phyloP scores from a whole-genome alignment of 2,329 filamentous ascomycete species.

The Claviceps quebecensis region DNA sequence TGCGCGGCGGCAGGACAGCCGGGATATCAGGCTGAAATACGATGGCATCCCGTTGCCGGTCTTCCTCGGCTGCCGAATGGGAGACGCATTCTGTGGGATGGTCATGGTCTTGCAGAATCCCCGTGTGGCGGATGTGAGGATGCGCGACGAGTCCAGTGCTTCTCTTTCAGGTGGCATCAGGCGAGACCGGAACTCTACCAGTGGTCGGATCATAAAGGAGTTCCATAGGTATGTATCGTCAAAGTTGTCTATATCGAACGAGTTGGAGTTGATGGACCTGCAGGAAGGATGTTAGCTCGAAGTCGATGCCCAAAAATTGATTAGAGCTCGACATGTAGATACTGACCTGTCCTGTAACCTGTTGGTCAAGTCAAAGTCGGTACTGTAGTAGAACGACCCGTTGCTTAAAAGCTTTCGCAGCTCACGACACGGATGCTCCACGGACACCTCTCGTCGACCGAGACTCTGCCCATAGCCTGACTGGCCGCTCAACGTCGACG shows the following conservation, averaged over 20 bases:
- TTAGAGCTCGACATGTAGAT: background rate
- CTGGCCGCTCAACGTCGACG: constrained; percentile 32
- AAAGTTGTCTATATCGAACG: constrained; percentile 83
- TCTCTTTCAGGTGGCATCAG: constrained; percentile 61
- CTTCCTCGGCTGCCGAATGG: constrained; percentile 46
- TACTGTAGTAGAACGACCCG: constrained; percentile 94
- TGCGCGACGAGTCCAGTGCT: constrained; percentile 71
- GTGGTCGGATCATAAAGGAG: constrained; percentile 90
- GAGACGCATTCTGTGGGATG: constrained; percentile 63
- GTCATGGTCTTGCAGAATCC: constrained; percentile 83
- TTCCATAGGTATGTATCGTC: constrained; percentile 95
- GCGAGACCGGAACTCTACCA: constrained; percentile 77
- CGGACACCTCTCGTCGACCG: constrained; percentile 51
- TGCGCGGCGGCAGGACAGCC: constrained; percentile 78
- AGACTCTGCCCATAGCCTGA: constrained; percentile 26
- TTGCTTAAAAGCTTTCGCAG: constrained; percentile 85
- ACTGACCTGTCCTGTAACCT: constrained; percentile 70
- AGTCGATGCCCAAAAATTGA: background rate
- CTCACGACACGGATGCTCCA: constrained; percentile 82
- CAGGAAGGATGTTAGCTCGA: background rate
- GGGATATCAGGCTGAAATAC: constrained; percentile 76
- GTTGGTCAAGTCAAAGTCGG: constrained; percentile 95
- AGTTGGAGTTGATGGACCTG: constrained; percentile 59
- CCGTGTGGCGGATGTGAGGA: constrained; percentile 85
- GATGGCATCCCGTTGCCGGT: constrained; percentile 56